phyloP scores from a whole-genome alignment of 2,329 filamentous ascomycete species.

The Trichocomaceae sp. region DNA sequence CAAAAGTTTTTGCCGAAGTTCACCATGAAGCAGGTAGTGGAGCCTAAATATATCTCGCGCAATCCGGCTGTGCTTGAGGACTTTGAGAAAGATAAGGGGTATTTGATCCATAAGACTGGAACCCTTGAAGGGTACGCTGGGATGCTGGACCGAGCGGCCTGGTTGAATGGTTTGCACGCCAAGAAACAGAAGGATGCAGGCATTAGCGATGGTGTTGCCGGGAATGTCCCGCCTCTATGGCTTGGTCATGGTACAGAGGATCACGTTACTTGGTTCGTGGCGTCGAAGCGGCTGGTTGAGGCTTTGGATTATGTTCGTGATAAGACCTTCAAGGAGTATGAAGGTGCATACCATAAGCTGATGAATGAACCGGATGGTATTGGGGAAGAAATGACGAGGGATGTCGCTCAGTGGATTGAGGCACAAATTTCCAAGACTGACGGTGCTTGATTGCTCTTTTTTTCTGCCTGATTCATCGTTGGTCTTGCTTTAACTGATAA shows the following conservation, averaged over 20 bases:
- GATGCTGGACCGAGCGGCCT: constrained; percentile 66
- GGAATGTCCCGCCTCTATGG: constrained; percentile 57
- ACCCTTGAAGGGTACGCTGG: constrained; percentile 74
- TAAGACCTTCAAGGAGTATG: constrained; percentile 65
- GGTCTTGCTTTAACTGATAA: too few relatives aligned
- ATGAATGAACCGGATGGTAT: constrained; percentile 26
- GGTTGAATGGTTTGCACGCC: constrained; percentile 47
- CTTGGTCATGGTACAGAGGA: constrained; percentile 73
- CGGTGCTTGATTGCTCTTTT: not conserved
- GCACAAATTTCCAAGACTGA: not conserved
- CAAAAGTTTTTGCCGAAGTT: constrained; percentile 3
- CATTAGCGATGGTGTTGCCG: constrained; percentile 22
- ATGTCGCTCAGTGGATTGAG: constrained; percentile 60
- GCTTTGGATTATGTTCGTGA: constrained; percentile 51
- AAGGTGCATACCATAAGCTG: constrained; percentile 69
- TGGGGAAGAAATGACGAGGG: constrained; percentile 41
- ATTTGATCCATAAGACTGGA: constrained; percentile 72
- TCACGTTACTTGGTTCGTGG: constrained; percentile 58
- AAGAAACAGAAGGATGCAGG: constrained; percentile 15
- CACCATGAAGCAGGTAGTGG: constrained; percentile 7
- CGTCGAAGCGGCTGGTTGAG: constrained; percentile 59
- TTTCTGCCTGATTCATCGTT: too few relatives aligned
- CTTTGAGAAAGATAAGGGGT: constrained; percentile 11
- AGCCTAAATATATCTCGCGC: constrained; percentile 47
- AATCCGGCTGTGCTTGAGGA: constrained; percentile 24